These are phyloP conservation scores for Piloderma croceum DNA, from an alignment of 768 basidiomycete genomes.

Conservation along the genomic window DNA sequence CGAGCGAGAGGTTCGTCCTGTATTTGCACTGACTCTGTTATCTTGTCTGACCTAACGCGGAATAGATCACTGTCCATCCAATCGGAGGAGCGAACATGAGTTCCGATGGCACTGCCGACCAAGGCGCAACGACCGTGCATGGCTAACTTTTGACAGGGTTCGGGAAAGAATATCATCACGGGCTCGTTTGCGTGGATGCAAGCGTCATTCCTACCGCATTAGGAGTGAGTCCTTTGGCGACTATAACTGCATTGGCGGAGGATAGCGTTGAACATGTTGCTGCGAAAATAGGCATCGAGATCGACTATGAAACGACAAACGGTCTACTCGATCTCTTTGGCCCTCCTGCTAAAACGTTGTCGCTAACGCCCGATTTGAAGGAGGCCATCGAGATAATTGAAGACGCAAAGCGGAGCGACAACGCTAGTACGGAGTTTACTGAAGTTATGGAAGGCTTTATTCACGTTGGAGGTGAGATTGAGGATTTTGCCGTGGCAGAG, in stretches of 20 bases:
- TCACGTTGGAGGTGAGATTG: slow-evolving; percentile 12
- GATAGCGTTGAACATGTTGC: slow-evolving; percentile 9
- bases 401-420: no score
- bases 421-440: slow-evolving; percentile 9
- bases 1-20: slow-evolving; percentile 1
- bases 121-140: slow-evolving; percentile 12
- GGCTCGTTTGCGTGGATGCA: slow-evolving; percentile 15
- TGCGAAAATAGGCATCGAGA: neutral
- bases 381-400: slow-evolving; percentile 5
- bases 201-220: slow-evolving; percentile 15
- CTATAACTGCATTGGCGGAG: slow-evolving; percentile 17
- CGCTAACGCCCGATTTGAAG: slow-evolving; percentile 9
- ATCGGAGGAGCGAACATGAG: slow-evolving; percentile 16
- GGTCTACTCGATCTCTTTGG: slow-evolving; percentile 12
- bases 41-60: no score
- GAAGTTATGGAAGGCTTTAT: slow-evolving; percentile 15
- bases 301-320: slow-evolving; percentile 6
- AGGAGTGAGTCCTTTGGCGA: slow-evolving; percentile 16
- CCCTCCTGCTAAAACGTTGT: slow-evolving; percentile 5
- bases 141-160: slow-evolving; percentile 12
- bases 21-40: no score
- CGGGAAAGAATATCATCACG: slow-evolving; percentile 10
- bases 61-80: slow-evolving; percentile 15
- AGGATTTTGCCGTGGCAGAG: slow-evolving; percentile 11
- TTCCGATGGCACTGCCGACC: slow-evolving; percentile 12